A percentile compares a stretch with the other conserved stretches of the same genome.
Evolutionary conservation across 192 early-diverging fungal species (phyloP).

Genomic region (Polychytrium aggregatum): DNA sequence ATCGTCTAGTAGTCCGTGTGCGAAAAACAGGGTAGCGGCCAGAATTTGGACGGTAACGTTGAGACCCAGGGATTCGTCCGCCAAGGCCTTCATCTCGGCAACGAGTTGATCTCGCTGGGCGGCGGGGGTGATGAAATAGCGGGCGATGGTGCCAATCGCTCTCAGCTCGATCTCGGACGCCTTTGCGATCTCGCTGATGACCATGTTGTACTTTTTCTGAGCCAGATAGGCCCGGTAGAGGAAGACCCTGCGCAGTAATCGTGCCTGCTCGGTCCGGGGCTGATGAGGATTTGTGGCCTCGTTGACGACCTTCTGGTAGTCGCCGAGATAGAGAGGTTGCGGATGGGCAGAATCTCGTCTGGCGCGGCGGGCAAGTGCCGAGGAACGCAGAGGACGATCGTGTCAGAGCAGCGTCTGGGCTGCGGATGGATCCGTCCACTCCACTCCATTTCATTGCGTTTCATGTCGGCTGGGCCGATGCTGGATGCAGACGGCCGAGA

Average conservation of each 20-base stretch:
- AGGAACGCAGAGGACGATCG: too few species aligned
- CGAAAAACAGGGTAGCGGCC: constrained; percentile 49
- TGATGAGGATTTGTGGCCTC: constrained; percentile 33
- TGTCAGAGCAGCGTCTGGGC: too few species aligned
- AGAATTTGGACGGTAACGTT: constrained; percentile 42
- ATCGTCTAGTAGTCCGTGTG: constrained; percentile 52
- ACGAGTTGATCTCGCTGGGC: constrained; percentile 7
- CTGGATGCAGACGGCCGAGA: too few species aligned
- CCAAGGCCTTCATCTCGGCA: background rate
- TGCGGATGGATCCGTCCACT: too few species aligned
- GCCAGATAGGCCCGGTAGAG: constrained; percentile 74
- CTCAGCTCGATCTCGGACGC: constrained; percentile 43
- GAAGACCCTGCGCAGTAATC: constrained; percentile 47
- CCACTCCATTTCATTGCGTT: too few species aligned
- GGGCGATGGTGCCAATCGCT: constrained; percentile 56
- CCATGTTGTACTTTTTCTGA: constrained; percentile 54
- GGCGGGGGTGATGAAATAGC: constrained; percentile 30
- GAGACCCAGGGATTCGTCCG: too few species aligned
- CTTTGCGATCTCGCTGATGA: constrained; percentile 51
- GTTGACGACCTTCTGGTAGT: constrained; percentile 62
- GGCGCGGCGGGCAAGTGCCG: too few species aligned
- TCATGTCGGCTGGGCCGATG: too few species aligned
- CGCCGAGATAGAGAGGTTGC: constrained; percentile 47
- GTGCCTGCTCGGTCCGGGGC: constrained; percentile 9
- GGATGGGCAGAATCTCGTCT: constrained; percentile 24